Base-by-base conservation (phyloP, 2,329 filamentous ascomycete species). In the Phyllachora maydis region DNA sequence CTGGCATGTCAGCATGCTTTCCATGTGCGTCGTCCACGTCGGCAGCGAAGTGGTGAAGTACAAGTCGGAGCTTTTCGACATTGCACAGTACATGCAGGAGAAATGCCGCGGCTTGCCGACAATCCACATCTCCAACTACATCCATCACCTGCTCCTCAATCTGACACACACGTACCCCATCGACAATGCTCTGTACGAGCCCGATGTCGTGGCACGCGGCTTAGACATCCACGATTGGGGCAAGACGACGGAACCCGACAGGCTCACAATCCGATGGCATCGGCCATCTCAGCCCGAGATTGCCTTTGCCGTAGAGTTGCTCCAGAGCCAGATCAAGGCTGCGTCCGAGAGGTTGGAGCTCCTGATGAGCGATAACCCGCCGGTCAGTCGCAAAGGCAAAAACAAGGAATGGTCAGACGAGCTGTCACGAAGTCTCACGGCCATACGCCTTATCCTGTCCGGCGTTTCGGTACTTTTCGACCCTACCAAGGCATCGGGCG, bases 341-440 rank as follows among this genome's bases (percentile, higher is more conserved):
- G 83, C 85, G 2, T 63, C 85, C 29, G 56, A 70, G 28, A 69
- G 79, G 30, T 52, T 98, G 8, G 65, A 67, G 31, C 65, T 72
- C 6, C 59, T 98, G n/a, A 90, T 81, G 40, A 72, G 77, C 30
- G 71, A 79, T 21, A 65, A 74, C 17, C 74, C 82, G 2, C 73
- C 70, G 3, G 73, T 95, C 25, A 90, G 82, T 45, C 67, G 85
- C 27, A 85, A 83, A 34, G 88, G 88, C 18, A 92, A 85, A 43
- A 90, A 91, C 35, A 98, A 95, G 47, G 85, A 93, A 38, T 98
- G 88, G 88, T 93, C 85, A 0, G 88, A 98, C 43, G 90, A 98
- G 43, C 74, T 95, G 14, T 85, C 82, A 2, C 61, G 88, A 26
- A 81, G 92, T 34, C 60, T 98, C 27, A 78, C 85, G 8, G 71